A percentile compares a stretch with the other conserved stretches of the same genome.
Evolutionary conservation across 116 monocot genomes (phyloP).

Genomic region (Trichopus zeylanicus): DNA sequence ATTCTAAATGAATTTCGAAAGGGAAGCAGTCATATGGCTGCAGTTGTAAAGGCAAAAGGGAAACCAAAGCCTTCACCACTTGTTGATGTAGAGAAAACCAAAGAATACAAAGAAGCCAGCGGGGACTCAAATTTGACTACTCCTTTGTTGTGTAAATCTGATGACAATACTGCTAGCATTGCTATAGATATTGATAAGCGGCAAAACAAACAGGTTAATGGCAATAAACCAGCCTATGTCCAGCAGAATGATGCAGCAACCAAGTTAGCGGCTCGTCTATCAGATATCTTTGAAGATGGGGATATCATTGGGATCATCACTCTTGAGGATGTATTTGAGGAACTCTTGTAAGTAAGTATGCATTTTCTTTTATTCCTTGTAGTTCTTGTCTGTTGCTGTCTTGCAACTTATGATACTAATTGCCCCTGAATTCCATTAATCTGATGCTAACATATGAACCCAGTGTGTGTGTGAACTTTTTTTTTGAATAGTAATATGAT

Average conservation of each 20-base stretch:
- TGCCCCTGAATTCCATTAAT: no score
- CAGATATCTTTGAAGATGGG: conserved; percentile 84
- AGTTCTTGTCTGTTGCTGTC: no score
- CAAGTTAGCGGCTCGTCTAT: conserved; percentile 19
- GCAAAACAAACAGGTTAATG: conserved; percentile 29
- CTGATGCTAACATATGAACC: no score
- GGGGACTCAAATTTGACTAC: conserved; percentile 31
- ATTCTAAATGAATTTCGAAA: conserved; percentile 99
- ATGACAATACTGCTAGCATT: conserved; percentile 23
- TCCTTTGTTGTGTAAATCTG: conserved; percentile 40
- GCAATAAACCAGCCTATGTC: conserved; percentile 16
- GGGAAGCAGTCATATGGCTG: conserved; percentile 98
- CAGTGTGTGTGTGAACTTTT: no score
- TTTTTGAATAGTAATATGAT: no score
- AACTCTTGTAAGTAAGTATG: conserved; percentile 70
- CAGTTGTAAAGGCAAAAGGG: conserved; percentile 68
- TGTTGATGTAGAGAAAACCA: conserved; percentile 20
- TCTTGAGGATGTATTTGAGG: conserved; percentile 99
- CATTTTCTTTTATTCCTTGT: neutral
- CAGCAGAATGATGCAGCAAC: conserved; percentile 27
- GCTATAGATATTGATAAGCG: conserved; percentile 62
- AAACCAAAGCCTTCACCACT: conserved; percentile 25
- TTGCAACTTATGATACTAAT: neutral
- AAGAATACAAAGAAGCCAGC: conserved; percentile 22
- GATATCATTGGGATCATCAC: conserved; percentile 99